These are phyloP conservation scores for Fusarium heterosporum DNA, from an alignment of 2,329 filamentous ascomycete genomes.

Conservation along the genomic window DNA sequence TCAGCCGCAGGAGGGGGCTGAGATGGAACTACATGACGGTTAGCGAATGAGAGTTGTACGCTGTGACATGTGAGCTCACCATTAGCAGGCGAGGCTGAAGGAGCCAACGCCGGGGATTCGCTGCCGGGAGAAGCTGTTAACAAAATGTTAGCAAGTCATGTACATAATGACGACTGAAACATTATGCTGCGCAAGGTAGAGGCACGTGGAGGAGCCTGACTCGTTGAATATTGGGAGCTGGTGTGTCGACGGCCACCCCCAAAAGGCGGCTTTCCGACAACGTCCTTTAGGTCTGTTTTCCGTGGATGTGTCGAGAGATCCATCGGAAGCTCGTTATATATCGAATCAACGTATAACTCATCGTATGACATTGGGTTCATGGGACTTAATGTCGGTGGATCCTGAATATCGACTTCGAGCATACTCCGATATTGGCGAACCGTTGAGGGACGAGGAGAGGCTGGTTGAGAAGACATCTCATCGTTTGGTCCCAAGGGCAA, in stretches of 20 bases:
- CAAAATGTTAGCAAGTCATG: conserved; percentile 52
- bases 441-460: conserved; percentile 28
- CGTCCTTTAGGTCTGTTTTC: background rate
- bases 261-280: background rate
- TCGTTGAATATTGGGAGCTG: conserved; percentile 40
- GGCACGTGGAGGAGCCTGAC: conserved; percentile 52
- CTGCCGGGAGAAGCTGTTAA: conserved; percentile 60
- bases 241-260: background rate
- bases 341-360: conserved; percentile 56
- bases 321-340: conserved; percentile 32
- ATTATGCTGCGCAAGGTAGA: conserved; percentile 37
- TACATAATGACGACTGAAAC: conserved; percentile 6
- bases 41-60: background rate
- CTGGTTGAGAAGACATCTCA: background rate
- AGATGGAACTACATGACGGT: conserved; percentile 47
- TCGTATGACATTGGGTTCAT: conserved; percentile 60
- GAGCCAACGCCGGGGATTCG: conserved; percentile 58
- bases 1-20: conserved; percentile 64
- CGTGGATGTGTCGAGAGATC: conserved; percentile 2
- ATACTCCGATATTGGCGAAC: conserved; percentile 62
- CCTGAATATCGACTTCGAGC: conserved; percentile 60
- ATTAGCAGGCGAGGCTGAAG: conserved; percentile 54
- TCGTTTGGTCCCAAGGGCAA: conserved; percentile 40
- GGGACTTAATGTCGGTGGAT: conserved; percentile 59
- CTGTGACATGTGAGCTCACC: conserved; percentile 49